Base-by-base conservation (phyloP, 805 yeast species). In the Starmerella asiatica region DNA sequence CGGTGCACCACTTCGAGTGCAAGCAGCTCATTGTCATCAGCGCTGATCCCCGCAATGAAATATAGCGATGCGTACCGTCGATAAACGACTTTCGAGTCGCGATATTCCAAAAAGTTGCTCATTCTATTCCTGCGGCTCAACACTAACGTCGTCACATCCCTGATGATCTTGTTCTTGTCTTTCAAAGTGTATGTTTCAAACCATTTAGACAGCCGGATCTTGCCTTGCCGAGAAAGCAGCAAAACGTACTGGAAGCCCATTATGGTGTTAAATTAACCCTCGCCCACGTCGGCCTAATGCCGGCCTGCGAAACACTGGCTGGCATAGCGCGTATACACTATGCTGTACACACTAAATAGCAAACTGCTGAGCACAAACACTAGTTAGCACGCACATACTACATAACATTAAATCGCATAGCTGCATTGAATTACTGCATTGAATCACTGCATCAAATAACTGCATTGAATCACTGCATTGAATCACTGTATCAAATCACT, bases 121-220 rank as follows among this genome's bases (percentile, higher is more conserved):
- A 91, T 88, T 60, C 83, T 85, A 23, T 93, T 79, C 44, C 93
- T 72, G 46, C 99, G 70, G 11, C 84, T 69, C 33, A 93, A 71
- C 20, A 91, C 82, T 30, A 84, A 63, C 3, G 95, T 84, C 7
- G 94, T 77, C 41, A 91, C 69, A 52, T 91, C 97, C 52, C 83
- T 72, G 37, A 81, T 76, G 42, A 85, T 75, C 60, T 81, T 80
- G 38, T 77, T 67, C 62, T 86, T 85, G 50, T 85, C 95, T 56
- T 82, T 84, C 52, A 79, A 79, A n/a, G 80, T 69, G 34, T 78
- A 66, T 23, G 95, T 75, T 38, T 71, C 70, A 58, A 84, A 91
- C 99, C 99, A 91, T 63, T 86, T 86, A 28, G 93, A 73, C 27
- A 93, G 70, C 52, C 99, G 70, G 24, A 85, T 85, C 60, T 88